Percentiles rank a stretch among this genome's conserved stretches.
Conservation (phyloP, 257 asterid genomes). For the Coffea canephora region DNA sequence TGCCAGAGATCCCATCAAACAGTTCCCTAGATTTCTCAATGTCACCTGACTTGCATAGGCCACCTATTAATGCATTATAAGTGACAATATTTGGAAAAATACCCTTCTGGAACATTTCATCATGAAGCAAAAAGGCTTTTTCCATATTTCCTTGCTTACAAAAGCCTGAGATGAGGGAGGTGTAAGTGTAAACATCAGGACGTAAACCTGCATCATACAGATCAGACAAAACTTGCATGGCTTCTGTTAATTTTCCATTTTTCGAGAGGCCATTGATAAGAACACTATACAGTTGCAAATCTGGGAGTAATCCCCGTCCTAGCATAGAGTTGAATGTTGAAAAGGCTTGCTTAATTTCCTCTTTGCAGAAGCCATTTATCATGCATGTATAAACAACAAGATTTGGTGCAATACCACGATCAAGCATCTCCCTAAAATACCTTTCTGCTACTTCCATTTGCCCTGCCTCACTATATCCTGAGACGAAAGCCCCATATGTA, state of each 20-base stretch:
- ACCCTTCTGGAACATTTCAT: conserved; percentile 67
- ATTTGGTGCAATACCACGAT: conserved; percentile 60
- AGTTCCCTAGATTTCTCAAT: conserved; percentile 55
- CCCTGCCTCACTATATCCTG: conserved; percentile 24
- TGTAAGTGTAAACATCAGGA: conserved; percentile 72
- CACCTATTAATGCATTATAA: conserved; percentile 73
- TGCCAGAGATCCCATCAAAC: conserved; percentile 49
- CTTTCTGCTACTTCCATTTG: conserved; percentile 62
- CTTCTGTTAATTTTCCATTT: conserved; percentile 45
- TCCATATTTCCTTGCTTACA: conserved; percentile 64
- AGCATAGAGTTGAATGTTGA: conserved; percentile 53
- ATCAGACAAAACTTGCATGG: conserved; percentile 56
- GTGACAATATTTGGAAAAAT: conserved; percentile 70
- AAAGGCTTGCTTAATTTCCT: conserved; percentile 51
- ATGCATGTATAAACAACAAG: conserved; percentile 48
- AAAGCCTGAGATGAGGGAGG: conserved; percentile 75
- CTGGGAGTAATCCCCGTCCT: conserved; percentile 48
- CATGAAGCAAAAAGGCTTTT: conserved; percentile 59
- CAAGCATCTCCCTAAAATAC: conserved; percentile 68
- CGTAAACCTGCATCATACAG: conserved; percentile 52
- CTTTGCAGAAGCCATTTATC: conserved; percentile 72
- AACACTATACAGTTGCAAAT: conserved; percentile 57
- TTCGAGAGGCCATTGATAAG: conserved; percentile 68
- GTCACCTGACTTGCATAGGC: conserved; percentile 66
- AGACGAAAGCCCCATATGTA: conserved; percentile 67